phyloP scores from a whole-genome alignment of 2,329 filamentous ascomycete genomes.

The Phaeoacremonium minimum region DNA sequence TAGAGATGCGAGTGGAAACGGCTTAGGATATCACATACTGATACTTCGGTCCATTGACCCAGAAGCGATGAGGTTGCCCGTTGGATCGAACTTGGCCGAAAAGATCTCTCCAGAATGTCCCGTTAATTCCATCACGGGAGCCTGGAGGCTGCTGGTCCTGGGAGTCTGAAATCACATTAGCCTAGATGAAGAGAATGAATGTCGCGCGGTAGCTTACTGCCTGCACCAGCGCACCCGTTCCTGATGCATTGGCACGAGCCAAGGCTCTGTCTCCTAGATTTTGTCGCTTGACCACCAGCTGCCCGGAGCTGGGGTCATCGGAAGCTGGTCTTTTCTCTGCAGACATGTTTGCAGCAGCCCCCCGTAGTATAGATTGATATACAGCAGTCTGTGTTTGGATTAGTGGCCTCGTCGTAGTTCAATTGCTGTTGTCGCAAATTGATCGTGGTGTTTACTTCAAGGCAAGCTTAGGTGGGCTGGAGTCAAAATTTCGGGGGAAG shows the following conservation, averaged over 20 bases:
- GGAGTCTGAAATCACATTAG: slow-evolving; percentile 51
- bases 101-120: slow-evolving; percentile 86
- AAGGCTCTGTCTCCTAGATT: slow-evolving; percentile 56
- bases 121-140: slow-evolving; percentile 90
- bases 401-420: no score
- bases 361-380: no score
- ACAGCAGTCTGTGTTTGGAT: no score
- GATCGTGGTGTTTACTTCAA: no score
- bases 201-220: slow-evolving; percentile 39
- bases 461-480: no score
- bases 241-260: slow-evolving; percentile 46
- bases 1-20: no score
- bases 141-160: slow-evolving; percentile 77
- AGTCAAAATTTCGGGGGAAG: no score
- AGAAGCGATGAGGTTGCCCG: slow-evolving; percentile 84
- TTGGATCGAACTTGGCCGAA: slow-evolving; percentile 82
- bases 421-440: no score
- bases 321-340: slow-evolving; percentile 90
- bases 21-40: no score
- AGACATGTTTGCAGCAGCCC: no score
- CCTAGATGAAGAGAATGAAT: no score
- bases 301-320: slow-evolving; percentile 72
- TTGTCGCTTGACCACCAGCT: slow-evolving; percentile 86
- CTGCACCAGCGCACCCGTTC: slow-evolving; percentile 42
- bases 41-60: slow-evolving; percentile 94